phyloP scores from a whole-genome alignment of 495 filamentous ascomycete species.

The Tirmania nivea region DNA sequence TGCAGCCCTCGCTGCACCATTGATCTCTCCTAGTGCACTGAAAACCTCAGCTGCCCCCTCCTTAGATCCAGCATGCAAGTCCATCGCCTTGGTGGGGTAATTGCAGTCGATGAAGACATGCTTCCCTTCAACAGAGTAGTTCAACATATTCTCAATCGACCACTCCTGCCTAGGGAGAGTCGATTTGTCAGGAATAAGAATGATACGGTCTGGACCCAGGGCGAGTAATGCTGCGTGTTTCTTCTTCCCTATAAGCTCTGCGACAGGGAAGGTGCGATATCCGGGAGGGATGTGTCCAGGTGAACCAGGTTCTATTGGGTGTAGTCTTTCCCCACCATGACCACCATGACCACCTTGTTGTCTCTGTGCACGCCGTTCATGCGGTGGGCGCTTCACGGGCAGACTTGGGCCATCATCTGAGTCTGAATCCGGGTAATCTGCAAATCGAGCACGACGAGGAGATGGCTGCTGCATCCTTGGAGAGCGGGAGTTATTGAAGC shows the following conservation, averaged over 20 bases:
- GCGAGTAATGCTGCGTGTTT: constrained; percentile 92
- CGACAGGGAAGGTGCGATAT: constrained; percentile 29
- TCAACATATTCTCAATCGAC: constrained; percentile 75
- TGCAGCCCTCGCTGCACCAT: constrained; percentile 61
- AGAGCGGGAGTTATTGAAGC: background rate
- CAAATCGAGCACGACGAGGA: background rate
- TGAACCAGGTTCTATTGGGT: background rate
- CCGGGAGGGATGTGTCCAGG: constrained; percentile 18
- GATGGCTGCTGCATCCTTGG: background rate
- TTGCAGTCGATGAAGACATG: constrained; percentile 92
- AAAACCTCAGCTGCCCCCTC: constrained; percentile 91
- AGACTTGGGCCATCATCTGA: constrained; percentile 8
- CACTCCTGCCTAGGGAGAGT: constrained; percentile 64
- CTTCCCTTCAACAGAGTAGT: constrained; percentile 94
- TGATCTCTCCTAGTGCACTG: constrained; percentile 64
- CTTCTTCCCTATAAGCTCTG: constrained; percentile 87
- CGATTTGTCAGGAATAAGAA: constrained; percentile 64
- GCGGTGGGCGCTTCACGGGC: constrained; percentile 3
- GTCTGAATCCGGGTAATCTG: constrained; percentile 13
- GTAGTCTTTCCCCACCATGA: constrained; percentile 4
- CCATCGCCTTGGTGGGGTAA: constrained; percentile 71
- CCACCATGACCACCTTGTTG: constrained; percentile 5
- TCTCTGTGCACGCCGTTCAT: constrained; percentile 7
- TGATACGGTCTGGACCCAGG: constrained; percentile 45
- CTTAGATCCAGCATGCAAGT: constrained; percentile 94